Percentiles rank a stretch among this genome's conserved stretches.
Conservation (phyloP, 1,284 basidiomycete species). For the Melampsora americana region DNA sequence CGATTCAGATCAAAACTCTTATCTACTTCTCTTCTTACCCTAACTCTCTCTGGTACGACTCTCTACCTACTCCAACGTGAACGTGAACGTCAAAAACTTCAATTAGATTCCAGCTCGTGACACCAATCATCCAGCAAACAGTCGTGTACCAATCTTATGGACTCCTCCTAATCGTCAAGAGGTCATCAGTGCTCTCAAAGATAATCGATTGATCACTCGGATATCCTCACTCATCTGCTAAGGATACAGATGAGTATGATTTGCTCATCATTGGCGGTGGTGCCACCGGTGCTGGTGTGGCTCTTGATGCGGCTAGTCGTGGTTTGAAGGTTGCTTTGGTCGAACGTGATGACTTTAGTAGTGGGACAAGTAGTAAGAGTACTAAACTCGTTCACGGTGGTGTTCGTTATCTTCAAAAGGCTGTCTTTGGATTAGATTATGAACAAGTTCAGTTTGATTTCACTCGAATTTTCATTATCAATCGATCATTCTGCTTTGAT, state of each 20-base stretch:
- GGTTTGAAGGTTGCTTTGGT: constrained; percentile 90
- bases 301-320: constrained; percentile 85
- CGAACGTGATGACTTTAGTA: constrained; percentile 86
- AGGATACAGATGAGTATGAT: constrained; percentile 55
- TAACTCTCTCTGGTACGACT: constrained; percentile 12
- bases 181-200: constrained; percentile 63
- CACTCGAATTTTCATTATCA: constrained; percentile 2
- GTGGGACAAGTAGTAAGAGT: constrained; percentile 91
- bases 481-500: constrained; percentile 10
- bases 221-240: constrained; percentile 14
- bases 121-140: constrained; percentile 34
- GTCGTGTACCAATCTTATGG: constrained; percentile 61
- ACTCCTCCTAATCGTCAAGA: constrained; percentile 66
- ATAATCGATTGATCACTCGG: constrained; percentile 15
- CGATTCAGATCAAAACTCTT: neutral
- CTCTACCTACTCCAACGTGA: neutral
- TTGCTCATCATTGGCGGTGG: constrained; percentile 83
- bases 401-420: constrained; percentile 94
- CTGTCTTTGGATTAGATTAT: constrained; percentile 91
- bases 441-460: constrained; percentile 54
- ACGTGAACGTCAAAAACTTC: constrained; percentile 12
- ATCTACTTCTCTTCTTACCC: neutral
- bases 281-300: constrained; percentile 89
- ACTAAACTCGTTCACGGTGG: constrained; percentile 98
- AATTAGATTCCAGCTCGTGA: constrained; percentile 23